Percentiles rank a stretch among this genome's conserved stretches.
phyloP scores from a whole-genome alignment of 2,329 filamentous ascomycete genomes.

The Keithomyces neogunnii region DNA sequence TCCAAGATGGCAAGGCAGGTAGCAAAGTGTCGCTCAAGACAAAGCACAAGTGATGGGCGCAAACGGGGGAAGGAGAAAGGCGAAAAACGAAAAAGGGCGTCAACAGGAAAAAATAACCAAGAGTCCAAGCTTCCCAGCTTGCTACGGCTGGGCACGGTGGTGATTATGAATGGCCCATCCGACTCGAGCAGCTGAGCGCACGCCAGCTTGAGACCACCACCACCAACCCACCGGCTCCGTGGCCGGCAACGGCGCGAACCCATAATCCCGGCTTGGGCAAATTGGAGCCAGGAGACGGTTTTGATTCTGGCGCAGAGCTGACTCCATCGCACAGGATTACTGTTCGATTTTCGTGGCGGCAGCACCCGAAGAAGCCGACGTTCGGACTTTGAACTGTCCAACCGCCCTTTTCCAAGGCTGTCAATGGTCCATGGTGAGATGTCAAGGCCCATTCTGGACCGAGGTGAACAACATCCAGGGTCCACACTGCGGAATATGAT shows the following conservation, averaged over 20 bases:
- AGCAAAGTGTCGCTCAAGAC: too few species aligned
- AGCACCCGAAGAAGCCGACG: not conserved
- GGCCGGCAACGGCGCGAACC: not conserved
- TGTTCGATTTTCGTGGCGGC: not conserved
- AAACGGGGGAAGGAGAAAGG: too few species aligned
- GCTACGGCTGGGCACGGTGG: too few species aligned
- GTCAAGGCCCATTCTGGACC: not conserved
- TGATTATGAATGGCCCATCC: too few species aligned
- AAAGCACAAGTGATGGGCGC: too few species aligned
- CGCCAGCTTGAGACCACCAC: not conserved
- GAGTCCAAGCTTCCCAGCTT: too few species aligned
- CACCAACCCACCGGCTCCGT: not conserved
- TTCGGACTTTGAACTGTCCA: not conserved
- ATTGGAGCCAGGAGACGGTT: too few species aligned
- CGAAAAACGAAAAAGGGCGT: too few species aligned
- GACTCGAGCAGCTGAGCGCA: too few species aligned
- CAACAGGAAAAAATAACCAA: too few species aligned
- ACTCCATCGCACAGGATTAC: not conserved
- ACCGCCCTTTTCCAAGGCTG: not conserved
- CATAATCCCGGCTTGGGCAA: not conserved
- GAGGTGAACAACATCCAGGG: not conserved
- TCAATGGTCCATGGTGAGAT: not conserved
- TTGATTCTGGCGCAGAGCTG: not conserved
- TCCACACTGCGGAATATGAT: not conserved
- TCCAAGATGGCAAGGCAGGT: not conserved